These are phyloP conservation scores for Magnaporthiopsis poae DNA, from an alignment of 2,329 filamentous ascomycete genomes.

Conservation along the genomic window DNA sequence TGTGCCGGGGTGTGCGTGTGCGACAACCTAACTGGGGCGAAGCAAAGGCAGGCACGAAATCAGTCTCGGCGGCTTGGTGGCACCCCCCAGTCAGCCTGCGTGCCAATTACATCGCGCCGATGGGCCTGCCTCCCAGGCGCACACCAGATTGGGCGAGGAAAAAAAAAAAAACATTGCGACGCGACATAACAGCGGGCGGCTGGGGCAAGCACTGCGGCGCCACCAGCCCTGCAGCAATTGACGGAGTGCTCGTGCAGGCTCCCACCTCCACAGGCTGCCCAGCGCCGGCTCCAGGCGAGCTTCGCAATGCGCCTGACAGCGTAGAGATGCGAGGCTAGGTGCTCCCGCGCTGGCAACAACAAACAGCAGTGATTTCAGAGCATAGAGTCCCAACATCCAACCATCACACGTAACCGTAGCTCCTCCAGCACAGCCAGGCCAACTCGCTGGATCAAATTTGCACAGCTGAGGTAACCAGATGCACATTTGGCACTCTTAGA, in stretches of 20 bases:
- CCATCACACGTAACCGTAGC: neutral
- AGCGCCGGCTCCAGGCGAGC: neutral
- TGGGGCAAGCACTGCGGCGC: neutral
- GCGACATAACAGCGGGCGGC: neutral
- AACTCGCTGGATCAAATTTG: too few species aligned
- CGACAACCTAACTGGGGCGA: neutral
- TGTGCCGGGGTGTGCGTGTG: neutral
- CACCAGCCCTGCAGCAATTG: neutral
- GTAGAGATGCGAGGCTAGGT: neutral
- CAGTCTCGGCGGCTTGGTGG: neutral
- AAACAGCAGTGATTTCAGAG: too few species aligned
- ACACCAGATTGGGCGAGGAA: neutral
- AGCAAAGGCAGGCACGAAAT: neutral
- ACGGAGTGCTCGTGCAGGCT: neutral
- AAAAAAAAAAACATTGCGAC: neutral
- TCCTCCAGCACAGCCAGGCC: too few species aligned
- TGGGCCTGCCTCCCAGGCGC: neutral
- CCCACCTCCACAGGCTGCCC: neutral
- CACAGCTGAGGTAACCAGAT: neutral
- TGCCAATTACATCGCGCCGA: neutral
- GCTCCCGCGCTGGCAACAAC: neutral
- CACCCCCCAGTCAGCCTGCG: neutral
- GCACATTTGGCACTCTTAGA: neutral
- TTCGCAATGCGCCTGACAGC: neutral
- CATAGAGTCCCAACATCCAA: too few species aligned